Evolutionary conservation across 352 stramenopile genomes (phyloP).

Genomic region (Thraustotheca clavata): DNA sequence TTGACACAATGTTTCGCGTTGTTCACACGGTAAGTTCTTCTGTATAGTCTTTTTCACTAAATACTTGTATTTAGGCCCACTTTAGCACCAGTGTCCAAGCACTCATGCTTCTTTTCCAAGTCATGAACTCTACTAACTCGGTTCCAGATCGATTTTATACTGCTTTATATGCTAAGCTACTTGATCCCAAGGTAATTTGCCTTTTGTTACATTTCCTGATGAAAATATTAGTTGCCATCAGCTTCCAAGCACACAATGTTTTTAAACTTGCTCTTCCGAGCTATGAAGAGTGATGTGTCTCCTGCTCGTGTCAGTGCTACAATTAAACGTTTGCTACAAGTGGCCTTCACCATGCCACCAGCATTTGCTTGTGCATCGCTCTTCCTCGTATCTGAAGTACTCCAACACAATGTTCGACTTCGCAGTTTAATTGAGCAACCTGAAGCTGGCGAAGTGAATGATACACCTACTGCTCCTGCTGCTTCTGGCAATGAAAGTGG

Average conservation of each 20-base stretch:
- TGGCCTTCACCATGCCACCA: conserved; percentile 68
- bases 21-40: conserved; percentile 33
- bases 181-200: conserved; percentile 63
- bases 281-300: conserved; percentile 92
- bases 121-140: conserved; percentile 77
- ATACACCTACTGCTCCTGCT: not conserved
- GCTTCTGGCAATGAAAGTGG: conserved; percentile 3
- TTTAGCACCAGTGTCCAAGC: conserved; percentile 95
- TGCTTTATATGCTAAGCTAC: conserved; percentile 94
- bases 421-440: conserved; percentile 63
- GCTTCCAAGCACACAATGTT: conserved; percentile 95
- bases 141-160: conserved; percentile 96
- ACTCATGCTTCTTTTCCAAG: conserved; percentile 93
- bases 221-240: conserved; percentile 34
- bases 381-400: conserved; percentile 93
- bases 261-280: conserved; percentile 97
- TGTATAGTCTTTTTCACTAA: not conserved
- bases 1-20: conserved; percentile 74
- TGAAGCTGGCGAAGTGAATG: conserved; percentile 23
- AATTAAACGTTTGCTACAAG: conserved; percentile 90
- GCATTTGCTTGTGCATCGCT: conserved; percentile 89
- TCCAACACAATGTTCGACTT: conserved; percentile 74
- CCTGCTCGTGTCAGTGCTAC: conserved; percentile 81
- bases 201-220: not conserved
- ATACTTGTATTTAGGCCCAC: conserved; percentile 37